These are phyloP conservation scores for Alternaria triticimaculans DNA, from an alignment of 2,329 filamentous ascomycete species.

Conservation along the genomic window DNA sequence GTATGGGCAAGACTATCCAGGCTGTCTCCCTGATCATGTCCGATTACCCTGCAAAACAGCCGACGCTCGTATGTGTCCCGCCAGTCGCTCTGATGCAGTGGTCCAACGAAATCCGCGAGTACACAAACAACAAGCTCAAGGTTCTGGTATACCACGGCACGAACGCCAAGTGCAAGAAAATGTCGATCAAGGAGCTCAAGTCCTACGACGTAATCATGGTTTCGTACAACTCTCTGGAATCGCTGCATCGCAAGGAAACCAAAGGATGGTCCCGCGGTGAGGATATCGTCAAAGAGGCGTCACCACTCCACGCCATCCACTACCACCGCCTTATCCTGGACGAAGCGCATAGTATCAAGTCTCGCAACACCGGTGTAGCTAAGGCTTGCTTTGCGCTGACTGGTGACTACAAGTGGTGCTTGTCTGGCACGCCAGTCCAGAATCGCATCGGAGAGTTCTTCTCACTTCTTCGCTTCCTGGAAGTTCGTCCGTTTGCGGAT, in stretches of 20 bases:
- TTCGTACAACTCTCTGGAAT: conserved; percentile 91
- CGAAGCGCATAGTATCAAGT: conserved; percentile 94
- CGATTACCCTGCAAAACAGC: conserved; percentile 83
- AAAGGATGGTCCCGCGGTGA: conserved; percentile 86
- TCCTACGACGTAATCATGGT: conserved; percentile 95
- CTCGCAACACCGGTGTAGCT: conserved; percentile 86
- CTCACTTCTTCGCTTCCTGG: conserved; percentile 88
- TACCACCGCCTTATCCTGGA: conserved; percentile 95
- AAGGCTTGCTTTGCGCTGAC: conserved; percentile 93
- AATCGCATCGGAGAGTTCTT: conserved; percentile 98
- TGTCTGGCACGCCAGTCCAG: conserved; percentile 93
- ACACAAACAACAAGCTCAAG: conserved; percentile 88
- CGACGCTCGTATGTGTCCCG: conserved; percentile 86
- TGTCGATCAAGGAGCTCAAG: conserved; percentile 76
- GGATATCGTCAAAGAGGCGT: conserved; percentile 79
- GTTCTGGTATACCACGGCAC: conserved; percentile 91
- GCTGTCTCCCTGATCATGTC: conserved; percentile 98
- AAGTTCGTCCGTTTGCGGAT: conserved; percentile 85
- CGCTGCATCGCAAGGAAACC: conserved; percentile 88
- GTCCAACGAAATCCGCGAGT: conserved; percentile 65
- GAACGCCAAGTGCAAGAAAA: conserved; percentile 79
- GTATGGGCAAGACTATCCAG: conserved; percentile 97
- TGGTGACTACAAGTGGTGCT: conserved; percentile 90
- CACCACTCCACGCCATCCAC: conserved; percentile 77
- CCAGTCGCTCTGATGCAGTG: conserved; percentile 96